phyloP scores from a whole-genome alignment of 257 asterid species.

The Phtheirospermum japonicum region DNA sequence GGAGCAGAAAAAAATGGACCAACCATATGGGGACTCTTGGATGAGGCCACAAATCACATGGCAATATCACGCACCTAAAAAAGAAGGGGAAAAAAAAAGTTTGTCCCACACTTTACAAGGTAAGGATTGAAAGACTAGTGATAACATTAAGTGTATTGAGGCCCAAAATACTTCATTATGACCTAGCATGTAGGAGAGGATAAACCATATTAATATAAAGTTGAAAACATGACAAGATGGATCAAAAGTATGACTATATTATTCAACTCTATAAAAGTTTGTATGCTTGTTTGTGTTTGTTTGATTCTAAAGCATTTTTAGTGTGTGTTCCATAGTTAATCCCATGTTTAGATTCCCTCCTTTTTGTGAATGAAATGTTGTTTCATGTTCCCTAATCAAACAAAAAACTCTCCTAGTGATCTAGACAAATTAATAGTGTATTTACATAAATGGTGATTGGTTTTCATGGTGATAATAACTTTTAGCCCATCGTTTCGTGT shows the following conservation, averaged over 20 bases:
- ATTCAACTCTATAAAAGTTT: constrained; percentile 12
- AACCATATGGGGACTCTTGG: background rate
- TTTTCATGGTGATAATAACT: constrained; percentile 35
- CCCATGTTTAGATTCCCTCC: constrained; percentile 33
- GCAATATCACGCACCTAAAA: background rate
- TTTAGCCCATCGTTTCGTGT: constrained; percentile 68
- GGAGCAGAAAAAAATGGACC: background rate
- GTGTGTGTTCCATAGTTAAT: constrained; percentile 22
- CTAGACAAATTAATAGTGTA: constrained; percentile 24
- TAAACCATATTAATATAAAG: constrained; percentile 32
- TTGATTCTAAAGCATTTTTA: constrained; percentile 29
- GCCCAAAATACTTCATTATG: constrained; percentile 31
- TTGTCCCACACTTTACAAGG: background rate
- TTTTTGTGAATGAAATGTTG: constrained; percentile 22
- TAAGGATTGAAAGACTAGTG: background rate
- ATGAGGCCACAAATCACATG: background rate
- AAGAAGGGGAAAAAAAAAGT: too few relatives aligned
- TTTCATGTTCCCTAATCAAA: constrained; percentile 42
- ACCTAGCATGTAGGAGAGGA: constrained; percentile 37
- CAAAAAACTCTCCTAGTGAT: constrained; percentile 31
- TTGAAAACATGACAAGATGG: constrained; percentile 55
- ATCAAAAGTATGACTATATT: constrained; percentile 29
- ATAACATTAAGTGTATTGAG: constrained; percentile 12
- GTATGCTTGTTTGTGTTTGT: constrained; percentile 10
- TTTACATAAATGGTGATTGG: constrained; percentile 44